Base-by-base conservation (phyloP, 1,139 yeast species). In the Yamadazyma taylorii region DNA sequence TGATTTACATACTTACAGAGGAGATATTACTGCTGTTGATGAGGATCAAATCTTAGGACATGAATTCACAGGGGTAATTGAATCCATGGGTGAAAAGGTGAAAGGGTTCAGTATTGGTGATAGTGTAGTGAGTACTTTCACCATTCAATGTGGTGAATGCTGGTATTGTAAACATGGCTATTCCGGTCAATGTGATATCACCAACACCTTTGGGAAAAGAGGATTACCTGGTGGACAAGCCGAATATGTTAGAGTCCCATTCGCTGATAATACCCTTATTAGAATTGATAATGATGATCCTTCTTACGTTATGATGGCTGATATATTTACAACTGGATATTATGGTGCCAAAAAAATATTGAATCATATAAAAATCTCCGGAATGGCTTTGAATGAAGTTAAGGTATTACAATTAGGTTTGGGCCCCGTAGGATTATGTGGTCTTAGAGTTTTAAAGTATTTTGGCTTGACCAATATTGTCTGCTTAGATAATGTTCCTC, bases 351-450 rank as follows among this genome's bases (percentile, higher is more conserved):
- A 66, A 42, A 69, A 70, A 45, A 78, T 79, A 17, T 52, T 70
- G 14, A 74, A 78, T 45, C 69, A 65, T 42, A 57, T 65, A 41
- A 46, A 48, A 19, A 52, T 52, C 17, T 56, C 57, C 33, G 41
- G 56, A 6, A 49, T 50, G 30, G 41, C 45, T 3, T 43, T 70
- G 22, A 54, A 58, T 34, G 69, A 72, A 26, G 53, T 68, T 21
- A 56, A 68, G 4, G 56, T 78, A 3, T 58, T 78, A 29, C 83
- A 78, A 45, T 51, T 80, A 4, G 86, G 86, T 1, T 74, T 79
- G 13, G 86, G 86, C 1, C 86, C 86, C 0, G 86, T 80, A 2
- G 84, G 83, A 0, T 61, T 78, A 17, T 78, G 83, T 61, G 78
- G 78, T 0, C 60, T 78, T 34, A 58, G 69, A 19, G 61, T 75